These are phyloP conservation scores for Cucurbita argyrosperma DNA, from an alignment of 306 rosid species.

Conservation along the genomic window DNA sequence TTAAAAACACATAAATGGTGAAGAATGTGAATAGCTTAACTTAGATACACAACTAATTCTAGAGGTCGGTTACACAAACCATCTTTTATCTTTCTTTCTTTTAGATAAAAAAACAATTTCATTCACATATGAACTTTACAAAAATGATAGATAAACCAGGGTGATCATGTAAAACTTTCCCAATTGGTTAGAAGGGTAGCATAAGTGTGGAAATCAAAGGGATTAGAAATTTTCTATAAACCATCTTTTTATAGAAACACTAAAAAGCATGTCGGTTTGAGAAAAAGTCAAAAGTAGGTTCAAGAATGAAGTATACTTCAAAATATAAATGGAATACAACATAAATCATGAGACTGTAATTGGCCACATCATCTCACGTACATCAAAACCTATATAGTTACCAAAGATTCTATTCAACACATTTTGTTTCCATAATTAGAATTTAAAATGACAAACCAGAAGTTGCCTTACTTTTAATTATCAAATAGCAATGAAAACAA, in stretches of 20 bases:
- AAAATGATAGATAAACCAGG: too few relatives aligned
- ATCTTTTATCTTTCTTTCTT: not conserved
- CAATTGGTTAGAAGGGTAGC: too few relatives aligned
- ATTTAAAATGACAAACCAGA: not conserved
- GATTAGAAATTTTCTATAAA: too few relatives aligned
- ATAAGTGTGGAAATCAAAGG: too few relatives aligned
- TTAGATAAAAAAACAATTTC: too few relatives aligned
- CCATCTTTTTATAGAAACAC: not conserved
- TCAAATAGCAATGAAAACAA: not conserved
- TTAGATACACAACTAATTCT: not conserved
- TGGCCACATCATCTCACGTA: not conserved
- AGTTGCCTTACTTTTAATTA: not conserved
- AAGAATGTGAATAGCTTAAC: not conserved
- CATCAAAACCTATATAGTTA: not conserved
- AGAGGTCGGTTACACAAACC: not conserved
- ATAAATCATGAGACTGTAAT: not conserved
- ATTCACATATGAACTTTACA: too few relatives aligned
- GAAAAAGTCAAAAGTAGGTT: not conserved
- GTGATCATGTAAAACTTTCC: too few relatives aligned
- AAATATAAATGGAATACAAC: not conserved
- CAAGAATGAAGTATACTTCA: not conserved
- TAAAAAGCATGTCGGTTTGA: not conserved
- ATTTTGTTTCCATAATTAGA: not conserved
- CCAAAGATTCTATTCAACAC: not conserved
- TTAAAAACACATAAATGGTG: not conserved